phyloP scores from a whole-genome alignment of 805 yeast genomes.

The Yamadazyma philogaea region DNA sequence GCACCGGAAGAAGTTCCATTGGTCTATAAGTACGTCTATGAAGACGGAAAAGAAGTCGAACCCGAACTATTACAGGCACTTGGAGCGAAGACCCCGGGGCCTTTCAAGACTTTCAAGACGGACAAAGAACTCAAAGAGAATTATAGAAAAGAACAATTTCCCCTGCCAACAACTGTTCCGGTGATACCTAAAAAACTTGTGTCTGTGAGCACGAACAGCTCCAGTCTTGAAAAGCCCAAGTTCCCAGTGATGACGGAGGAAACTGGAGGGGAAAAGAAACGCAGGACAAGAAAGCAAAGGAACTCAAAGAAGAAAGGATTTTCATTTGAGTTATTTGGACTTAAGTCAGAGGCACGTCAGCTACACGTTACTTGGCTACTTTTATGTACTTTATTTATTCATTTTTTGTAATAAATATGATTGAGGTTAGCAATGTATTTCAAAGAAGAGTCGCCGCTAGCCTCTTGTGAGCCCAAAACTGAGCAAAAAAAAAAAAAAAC shows the following conservation, averaged over 20 bases:
- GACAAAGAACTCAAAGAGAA: conserved; percentile 13
- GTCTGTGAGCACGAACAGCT: background rate
- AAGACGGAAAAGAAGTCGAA: conserved; percentile 7
- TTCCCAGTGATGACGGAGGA: background rate
- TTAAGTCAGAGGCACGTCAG: background rate
- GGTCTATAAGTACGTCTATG: conserved; percentile 11
- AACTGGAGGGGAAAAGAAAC: background rate
- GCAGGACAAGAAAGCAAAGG: background rate
- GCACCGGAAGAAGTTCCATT: background rate
- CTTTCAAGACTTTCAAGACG: conserved; percentile 15
- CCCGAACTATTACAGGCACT: background rate
- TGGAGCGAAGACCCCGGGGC: background rate
- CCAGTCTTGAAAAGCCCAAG: background rate
- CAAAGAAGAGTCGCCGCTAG: background rate
- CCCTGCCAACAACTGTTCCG: background rate
- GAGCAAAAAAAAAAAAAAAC: too few species aligned
- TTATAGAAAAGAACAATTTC: conserved; percentile 13
- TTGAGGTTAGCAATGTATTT: background rate
- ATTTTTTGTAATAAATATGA: background rate
- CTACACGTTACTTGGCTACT: background rate
- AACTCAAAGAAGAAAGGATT: background rate
- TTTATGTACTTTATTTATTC: background rate
- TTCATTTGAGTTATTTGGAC: background rate
- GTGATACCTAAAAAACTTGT: conserved; percentile 1
- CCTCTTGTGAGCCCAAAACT: too few species aligned